Percentiles rank a stretch among this genome's conserved stretches.
Conservation (phyloP, 768 basidiomycete genomes). For the Xerocomellus amylosporus region DNA sequence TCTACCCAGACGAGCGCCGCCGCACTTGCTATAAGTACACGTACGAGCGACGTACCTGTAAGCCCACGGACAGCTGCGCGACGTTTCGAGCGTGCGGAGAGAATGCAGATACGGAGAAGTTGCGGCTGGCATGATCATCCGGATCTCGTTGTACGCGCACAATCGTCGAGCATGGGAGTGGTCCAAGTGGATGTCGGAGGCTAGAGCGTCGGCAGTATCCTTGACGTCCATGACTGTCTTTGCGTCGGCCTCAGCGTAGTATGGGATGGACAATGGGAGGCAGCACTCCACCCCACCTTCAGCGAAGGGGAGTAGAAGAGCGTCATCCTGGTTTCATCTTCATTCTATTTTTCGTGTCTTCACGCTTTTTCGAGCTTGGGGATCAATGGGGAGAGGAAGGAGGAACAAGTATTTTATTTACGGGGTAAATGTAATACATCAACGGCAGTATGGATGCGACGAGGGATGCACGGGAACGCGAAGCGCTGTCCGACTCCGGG, state of each 20-base stretch:
- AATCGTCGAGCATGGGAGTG: constrained; percentile 24
- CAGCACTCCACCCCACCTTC: too few species aligned
- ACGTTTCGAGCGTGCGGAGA: constrained; percentile 18
- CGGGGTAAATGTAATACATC: too few species aligned
- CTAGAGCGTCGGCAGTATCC: neutral
- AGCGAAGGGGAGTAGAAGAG: too few species aligned
- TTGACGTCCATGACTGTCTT: neutral
- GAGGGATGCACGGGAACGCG: too few species aligned
- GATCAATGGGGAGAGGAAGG: too few species aligned
- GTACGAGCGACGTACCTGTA: neutral
- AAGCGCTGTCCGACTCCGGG: too few species aligned
- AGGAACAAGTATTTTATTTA: too few species aligned
- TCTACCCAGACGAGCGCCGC: neutral
- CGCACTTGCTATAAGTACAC: neutral
- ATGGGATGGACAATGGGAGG: neutral
- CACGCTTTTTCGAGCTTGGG: too few species aligned
- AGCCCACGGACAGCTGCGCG: constrained; percentile 22
- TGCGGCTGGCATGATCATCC: constrained; percentile 46
- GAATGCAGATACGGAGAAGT: constrained; percentile 36
- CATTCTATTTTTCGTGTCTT: too few species aligned
- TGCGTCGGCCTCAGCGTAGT: neutral
- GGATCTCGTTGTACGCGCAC: constrained; percentile 34
- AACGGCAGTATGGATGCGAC: too few species aligned
- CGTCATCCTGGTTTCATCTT: too few species aligned
- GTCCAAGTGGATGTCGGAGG: constrained; percentile 2